phyloP scores from a whole-genome alignment of 2,329 filamentous ascomycete genomes.

The Apiospora phragmitis region DNA sequence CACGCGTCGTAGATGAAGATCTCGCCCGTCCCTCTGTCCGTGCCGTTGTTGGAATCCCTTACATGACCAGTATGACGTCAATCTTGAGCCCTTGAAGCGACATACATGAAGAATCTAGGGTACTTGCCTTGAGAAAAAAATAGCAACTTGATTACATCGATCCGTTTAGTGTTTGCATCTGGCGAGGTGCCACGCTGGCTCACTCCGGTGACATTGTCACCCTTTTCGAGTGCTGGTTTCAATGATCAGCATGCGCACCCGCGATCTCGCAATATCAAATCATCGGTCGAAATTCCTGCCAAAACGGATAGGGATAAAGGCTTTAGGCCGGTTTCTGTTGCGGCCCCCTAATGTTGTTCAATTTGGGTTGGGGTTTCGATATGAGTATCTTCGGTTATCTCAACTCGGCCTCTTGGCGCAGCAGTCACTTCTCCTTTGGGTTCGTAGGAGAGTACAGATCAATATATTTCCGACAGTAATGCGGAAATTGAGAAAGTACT shows the following conservation, averaged over 20 bases:
- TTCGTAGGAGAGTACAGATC: background rate
- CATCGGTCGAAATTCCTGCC: background rate
- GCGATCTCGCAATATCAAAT: background rate
- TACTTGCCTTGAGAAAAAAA: background rate
- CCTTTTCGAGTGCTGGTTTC: slow-evolving; percentile 11
- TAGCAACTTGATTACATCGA: background rate
- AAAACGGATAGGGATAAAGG: background rate
- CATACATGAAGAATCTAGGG: background rate
- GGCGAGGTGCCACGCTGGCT: slow-evolving; percentile 10
- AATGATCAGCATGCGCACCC: background rate
- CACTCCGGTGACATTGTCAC: slow-evolving; percentile 12
- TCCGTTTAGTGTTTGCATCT: slow-evolving; percentile 10
- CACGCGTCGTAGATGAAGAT: slow-evolving; percentile 21
- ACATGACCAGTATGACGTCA: background rate
- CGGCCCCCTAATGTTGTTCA: background rate
- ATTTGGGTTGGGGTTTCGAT: background rate
- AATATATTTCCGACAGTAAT: background rate
- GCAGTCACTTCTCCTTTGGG: background rate
- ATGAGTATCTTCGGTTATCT: background rate
- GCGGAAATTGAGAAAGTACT: background rate
- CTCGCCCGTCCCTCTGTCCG: slow-evolving; percentile 17
- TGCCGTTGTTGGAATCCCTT: slow-evolving; percentile 22
- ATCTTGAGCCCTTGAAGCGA: background rate
- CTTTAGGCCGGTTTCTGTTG: background rate
- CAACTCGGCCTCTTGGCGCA: background rate